Percentiles rank a stretch among this genome's conserved stretches.
phyloP scores from a whole-genome alignment of 2,329 filamentous ascomycete species.

The Phoma sp. region DNA sequence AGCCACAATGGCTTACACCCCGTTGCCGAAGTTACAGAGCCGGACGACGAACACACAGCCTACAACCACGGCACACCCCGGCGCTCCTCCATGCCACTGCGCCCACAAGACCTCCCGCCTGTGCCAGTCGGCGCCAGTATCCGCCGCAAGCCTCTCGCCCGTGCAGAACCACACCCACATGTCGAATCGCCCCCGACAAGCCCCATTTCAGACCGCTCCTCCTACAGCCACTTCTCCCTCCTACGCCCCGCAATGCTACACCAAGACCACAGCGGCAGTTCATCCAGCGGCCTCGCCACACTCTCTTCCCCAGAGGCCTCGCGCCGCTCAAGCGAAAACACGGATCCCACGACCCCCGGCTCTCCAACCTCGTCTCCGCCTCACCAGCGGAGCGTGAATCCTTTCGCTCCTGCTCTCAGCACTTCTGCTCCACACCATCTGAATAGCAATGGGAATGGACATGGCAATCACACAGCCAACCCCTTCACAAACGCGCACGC shows the following conservation, averaged over 20 bases:
- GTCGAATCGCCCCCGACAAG: slow-evolving; percentile 24
- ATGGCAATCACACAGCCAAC: slow-evolving; percentile 25
- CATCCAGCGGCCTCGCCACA: slow-evolving; percentile 31
- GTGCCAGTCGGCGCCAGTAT: slow-evolving; percentile 28
- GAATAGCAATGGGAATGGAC: no score
- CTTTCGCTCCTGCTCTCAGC: background rate
- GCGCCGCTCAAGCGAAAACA: slow-evolving; percentile 15
- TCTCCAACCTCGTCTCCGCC: slow-evolving; percentile 20
- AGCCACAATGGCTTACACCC: slow-evolving; percentile 43
- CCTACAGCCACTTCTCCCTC: slow-evolving; percentile 24
- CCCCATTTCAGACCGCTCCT: slow-evolving; percentile 28
- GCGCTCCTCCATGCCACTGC: slow-evolving; percentile 17
- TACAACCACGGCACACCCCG: slow-evolving; percentile 19
- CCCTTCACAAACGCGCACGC: slow-evolving; percentile 36
- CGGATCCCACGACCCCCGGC: slow-evolving; percentile 18
- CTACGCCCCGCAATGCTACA: slow-evolving; percentile 32
- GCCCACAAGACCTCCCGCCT: slow-evolving; percentile 21
- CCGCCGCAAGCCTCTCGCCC: slow-evolving; percentile 35
- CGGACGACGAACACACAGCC: slow-evolving; percentile 32
- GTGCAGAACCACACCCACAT: background rate
- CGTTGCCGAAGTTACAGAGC: slow-evolving; percentile 43
- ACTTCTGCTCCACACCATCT: background rate
- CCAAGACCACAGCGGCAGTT: slow-evolving; percentile 34
- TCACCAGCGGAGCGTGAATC: background rate
- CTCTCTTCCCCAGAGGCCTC: slow-evolving; percentile 11